Evolutionary conservation across 306 rosid genomes (phyloP).

Genomic region (Dryas alaskensis): DNA sequence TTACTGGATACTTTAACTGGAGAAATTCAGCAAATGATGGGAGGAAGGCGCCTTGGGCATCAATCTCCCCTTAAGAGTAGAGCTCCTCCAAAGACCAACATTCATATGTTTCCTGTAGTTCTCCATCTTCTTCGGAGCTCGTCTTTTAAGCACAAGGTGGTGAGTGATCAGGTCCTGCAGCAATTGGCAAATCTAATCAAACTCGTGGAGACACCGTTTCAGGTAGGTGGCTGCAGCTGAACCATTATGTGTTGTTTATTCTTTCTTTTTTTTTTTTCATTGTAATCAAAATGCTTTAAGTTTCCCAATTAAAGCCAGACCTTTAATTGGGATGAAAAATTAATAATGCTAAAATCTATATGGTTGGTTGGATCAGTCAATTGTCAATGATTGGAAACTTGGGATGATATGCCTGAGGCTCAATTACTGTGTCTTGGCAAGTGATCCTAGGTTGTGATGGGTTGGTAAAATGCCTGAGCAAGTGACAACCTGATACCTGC

Average conservation of each 20-base stretch:
- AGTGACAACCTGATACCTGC: not conserved
- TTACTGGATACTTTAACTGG: slow-evolving; percentile 74
- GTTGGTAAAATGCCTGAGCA: not conserved
- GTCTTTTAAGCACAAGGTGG: slow-evolving; percentile 81
- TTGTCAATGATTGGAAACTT: not conserved
- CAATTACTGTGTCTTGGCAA: not conserved
- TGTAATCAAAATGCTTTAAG: not conserved
- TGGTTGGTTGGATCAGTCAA: slow-evolving; percentile 4
- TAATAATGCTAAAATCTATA: not conserved
- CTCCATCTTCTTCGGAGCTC: slow-evolving; percentile 92
- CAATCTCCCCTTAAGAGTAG: slow-evolving; percentile 66
- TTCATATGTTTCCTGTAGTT: slow-evolving; percentile 84
- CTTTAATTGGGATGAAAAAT: not conserved
- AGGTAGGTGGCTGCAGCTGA: slow-evolving; percentile 48
- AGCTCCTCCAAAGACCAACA: slow-evolving; percentile 73
- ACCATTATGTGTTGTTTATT: slow-evolving; percentile 12
- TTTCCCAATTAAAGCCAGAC: not conserved
- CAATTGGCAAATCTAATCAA: slow-evolving; percentile 78
- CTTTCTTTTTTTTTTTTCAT: not conserved
- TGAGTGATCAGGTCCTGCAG: slow-evolving; percentile 60
- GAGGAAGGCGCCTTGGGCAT: slow-evolving; percentile 90
- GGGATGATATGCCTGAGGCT: not conserved
- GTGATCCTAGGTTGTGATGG: not conserved
- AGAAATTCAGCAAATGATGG: slow-evolving; percentile 87
- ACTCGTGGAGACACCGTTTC: slow-evolving; percentile 81